phyloP scores from a whole-genome alignment of 2,329 filamentous ascomycete genomes.

The Penicillium polonicum region DNA sequence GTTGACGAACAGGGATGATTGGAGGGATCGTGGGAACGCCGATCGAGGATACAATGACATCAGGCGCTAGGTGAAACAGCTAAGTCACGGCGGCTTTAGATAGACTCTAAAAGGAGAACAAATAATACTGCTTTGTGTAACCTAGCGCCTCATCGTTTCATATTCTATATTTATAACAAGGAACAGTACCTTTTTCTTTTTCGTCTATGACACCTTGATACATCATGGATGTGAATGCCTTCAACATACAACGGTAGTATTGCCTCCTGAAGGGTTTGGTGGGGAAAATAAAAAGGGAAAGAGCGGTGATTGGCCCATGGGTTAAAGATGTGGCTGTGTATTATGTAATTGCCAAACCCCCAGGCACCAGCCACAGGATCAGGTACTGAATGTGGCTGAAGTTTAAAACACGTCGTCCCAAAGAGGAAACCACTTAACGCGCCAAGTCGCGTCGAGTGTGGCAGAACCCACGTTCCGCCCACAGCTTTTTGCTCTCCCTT shows the following conservation, averaged over 20 bases:
- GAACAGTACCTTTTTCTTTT: background rate
- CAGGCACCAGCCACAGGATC: background rate
- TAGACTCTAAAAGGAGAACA: constrained; percentile 1
- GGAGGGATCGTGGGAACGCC: constrained; percentile 27
- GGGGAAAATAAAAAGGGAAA: background rate
- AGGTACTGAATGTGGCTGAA: constrained; percentile 4
- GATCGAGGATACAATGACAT: constrained; percentile 36
- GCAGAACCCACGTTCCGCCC: constrained; percentile 25
- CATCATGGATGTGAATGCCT: background rate
- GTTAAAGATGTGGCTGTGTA: constrained; percentile 12
- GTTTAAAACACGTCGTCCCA: constrained; percentile 20
- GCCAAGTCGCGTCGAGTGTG: constrained; percentile 24
- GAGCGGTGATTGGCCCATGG: constrained; percentile 12
- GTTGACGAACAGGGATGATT: constrained; percentile 25
- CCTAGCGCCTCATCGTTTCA: background rate
- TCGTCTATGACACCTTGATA: background rate
- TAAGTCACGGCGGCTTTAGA: constrained; percentile 14
- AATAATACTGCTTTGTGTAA: background rate
- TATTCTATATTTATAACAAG: background rate
- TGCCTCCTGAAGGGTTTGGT: background rate
- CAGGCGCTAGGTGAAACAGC: constrained; percentile 39
- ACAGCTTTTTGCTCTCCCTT: constrained; percentile 28
- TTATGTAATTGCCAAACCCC: background rate
- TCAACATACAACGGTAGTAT: background rate
- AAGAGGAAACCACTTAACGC: constrained; percentile 37